Evolutionary conservation across 1,284 basidiomycete species (phyloP), one percentile per base, ranked within the genome.

Genomic region (Gastroboletus turbinatus): DNA sequence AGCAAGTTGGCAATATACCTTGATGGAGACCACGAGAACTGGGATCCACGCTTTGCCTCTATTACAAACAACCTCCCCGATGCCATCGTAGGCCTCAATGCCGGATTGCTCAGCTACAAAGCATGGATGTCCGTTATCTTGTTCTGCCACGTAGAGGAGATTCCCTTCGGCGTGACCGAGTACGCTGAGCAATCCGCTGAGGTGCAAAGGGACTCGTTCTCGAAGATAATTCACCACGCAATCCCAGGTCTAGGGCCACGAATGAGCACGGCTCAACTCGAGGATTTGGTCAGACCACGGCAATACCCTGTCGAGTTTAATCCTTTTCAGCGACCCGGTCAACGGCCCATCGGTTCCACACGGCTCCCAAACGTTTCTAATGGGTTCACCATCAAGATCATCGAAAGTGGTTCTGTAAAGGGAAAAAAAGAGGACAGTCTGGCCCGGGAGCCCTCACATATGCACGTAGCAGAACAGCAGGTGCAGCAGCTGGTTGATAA

Each of bases 121-220:
- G 57, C 63, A 19, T 78, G 75, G 77, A 52, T 60, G 17, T 62
- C 63, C 17, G 75, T 73, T 45, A 66, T 77, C 46, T 40, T 68
- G 30, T 64, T 68, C 10, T 69, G 67, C 46, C 66, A 66, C 40
- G 46, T 62, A 27, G 61, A 67, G 29, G 56, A 60, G 10, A 63
- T 69, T 38, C 76, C 77, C 4, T 78, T 78, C 32, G 77, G 67
- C 5, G 67, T 68, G 50, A 78, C 76, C 1, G 77, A 79, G 49
- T 77, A 77, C 32, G 68, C 72, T 16, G 74, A 76, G 36, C 74
- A 78, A 51, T 76, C 71, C 9, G 65, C 67, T 2, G 75, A 77
- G 60, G 59, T 63, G 27, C 72, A 76, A 53, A 59, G 55, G 8
- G 64, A 65, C 13, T 60, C 59, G 10, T 61, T 76, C 39, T 52